Conservation (phyloP, 257 asterid species). For the Linderniella brevidens region DNA sequence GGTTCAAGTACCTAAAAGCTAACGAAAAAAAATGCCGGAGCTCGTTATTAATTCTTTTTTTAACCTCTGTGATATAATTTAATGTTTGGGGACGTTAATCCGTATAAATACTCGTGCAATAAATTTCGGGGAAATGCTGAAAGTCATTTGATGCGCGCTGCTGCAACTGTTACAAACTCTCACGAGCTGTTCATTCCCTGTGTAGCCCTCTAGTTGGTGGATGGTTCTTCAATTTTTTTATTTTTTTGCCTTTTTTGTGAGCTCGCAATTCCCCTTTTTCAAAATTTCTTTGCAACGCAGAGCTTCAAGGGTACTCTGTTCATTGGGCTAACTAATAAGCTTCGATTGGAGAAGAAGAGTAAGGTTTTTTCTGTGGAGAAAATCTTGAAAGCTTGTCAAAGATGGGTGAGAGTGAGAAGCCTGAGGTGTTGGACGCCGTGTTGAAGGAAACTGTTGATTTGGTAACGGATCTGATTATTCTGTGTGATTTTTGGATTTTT, state of each 20-base stretch:
- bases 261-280: not conserved
- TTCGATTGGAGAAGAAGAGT: constrained; percentile 13
- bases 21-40: not conserved
- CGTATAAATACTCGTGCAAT: too few relatives aligned
- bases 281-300: too few relatives aligned
- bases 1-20: constrained; percentile 22
- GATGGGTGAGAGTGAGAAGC: constrained; percentile 82
- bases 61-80: too few relatives aligned
- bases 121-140: constrained; percentile 16
- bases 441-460: constrained; percentile 95
- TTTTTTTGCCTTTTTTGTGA: not conserved
- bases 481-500: constrained; percentile 4
- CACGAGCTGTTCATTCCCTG: constrained; percentile 31
- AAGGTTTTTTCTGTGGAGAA: constrained; percentile 10
- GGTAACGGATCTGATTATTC: constrained; percentile 77
- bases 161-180: constrained; percentile 40
- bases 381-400: constrained; percentile 13
- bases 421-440: constrained; percentile 94
- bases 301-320: too few relatives aligned
- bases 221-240: constrained; percentile 18
- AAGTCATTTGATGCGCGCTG: constrained; percentile 15
- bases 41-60: too few relatives aligned
- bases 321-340: too few relatives aligned
- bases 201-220: constrained; percentile 55
- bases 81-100: too few relatives aligned